phyloP scores from a whole-genome alignment of 768 basidiomycete genomes.

The Pleurotus tuoliensis region DNA sequence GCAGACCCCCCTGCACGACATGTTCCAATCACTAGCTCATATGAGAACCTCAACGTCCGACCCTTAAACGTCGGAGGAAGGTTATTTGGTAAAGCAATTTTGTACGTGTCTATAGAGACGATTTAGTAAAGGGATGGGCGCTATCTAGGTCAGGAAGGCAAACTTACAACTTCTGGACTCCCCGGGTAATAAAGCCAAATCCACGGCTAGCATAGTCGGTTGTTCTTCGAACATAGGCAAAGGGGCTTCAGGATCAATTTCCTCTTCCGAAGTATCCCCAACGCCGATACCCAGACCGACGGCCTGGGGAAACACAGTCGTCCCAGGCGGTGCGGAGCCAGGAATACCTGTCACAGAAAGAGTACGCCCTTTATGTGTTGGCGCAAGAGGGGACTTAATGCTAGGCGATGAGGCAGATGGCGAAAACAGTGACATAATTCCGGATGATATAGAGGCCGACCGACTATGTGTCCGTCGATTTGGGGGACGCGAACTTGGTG shows the following conservation, averaged over 20 bases:
- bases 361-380: conserved; percentile 18
- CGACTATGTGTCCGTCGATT: conserved; percentile 12
- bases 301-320: background rate
- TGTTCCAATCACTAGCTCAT: conserved; percentile 86
- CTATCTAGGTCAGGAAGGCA: background rate
- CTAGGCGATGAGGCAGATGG: conserved; percentile 36
- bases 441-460: conserved; percentile 2
- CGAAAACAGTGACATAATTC: conserved; percentile 5
- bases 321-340: conserved; percentile 3
- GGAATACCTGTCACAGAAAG: conserved; percentile 6
- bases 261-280: conserved; percentile 27
- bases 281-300: conserved; percentile 19
- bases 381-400: conserved; percentile 47
- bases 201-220: conserved; percentile 86
- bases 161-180: conserved; percentile 79
- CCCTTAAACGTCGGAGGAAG: conserved; percentile 92
- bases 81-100: conserved; percentile 65
- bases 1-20: conserved; percentile 51
- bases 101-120: conserved; percentile 66
- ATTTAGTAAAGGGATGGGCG: background rate
- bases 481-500: conserved; percentile 16
- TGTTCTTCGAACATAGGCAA: conserved; percentile 86
- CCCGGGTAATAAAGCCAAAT: conserved; percentile 77
- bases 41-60: conserved; percentile 78
- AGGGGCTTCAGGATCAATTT: conserved; percentile 57